Base-by-base conservation (phyloP, 306 rosid genomes). In the Malus sylvestris region DNA sequence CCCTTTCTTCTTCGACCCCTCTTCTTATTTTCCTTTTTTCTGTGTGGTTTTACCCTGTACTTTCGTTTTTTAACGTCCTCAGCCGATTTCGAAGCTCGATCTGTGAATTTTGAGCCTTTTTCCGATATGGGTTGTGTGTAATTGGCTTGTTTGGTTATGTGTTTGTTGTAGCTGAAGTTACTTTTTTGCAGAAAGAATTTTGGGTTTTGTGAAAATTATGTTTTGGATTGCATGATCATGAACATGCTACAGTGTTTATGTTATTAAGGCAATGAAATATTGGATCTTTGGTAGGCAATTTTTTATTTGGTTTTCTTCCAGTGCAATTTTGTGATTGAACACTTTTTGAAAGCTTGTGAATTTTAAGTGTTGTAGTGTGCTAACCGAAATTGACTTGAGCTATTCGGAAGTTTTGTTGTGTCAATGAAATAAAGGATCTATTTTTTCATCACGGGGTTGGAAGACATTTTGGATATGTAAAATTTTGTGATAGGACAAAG, bases 11-110 rank as follows among this genome's bases (percentile, higher is more conserved):
- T 4, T 51, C 74, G 33, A 29, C 13, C 49, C 25, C 1, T 60
- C 25, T 68, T 77, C 23, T 71, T 52, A 9, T 4, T 20, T 40
- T 3, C 72, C 18, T 49, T 10, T 7, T 14, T 6, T 12, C 3
- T 15, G 27, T 55, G 55, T 70, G 11, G 29, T 53, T 33, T 80
- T 19, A 10, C 55, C 64, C 57, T 29, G 45, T 78, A 22, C 78
- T 2, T 66, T 63, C 27, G 12, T 44, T 32, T 76, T 75, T 67
- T 61, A 51, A 51, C 11, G 18, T 52, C 40, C 29, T 27, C 23
- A 67, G 76, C 75, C 68, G 63, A 25, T 53, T 63, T 49, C 65
- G 33, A 33, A 78, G 23, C 85, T 80, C 62, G 88, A 88, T 86
- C 92, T 65, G 46, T 23, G 80, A 66, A 22, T 62, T 69, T 78